Conservation (phyloP, 2,329 filamentous ascomycete genomes). For the Penicillium vulpinum region DNA sequence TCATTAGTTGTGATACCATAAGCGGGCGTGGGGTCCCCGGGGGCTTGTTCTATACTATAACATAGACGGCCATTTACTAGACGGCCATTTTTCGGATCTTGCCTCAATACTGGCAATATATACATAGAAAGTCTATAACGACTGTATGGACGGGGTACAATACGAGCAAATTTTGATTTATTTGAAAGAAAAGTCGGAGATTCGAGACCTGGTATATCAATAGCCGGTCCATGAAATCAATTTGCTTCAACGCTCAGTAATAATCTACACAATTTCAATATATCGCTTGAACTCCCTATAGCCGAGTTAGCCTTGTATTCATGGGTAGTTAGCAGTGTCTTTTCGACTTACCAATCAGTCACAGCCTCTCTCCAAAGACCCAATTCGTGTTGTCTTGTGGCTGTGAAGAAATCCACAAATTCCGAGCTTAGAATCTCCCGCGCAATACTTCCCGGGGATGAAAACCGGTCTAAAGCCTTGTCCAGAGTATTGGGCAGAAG, state of each 20-base stretch:
- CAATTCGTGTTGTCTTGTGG: constrained; percentile 89
- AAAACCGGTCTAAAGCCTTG: constrained; percentile 78
- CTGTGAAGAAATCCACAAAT: constrained; percentile 92
- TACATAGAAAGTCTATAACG: too few species aligned
- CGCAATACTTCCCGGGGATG: constrained; percentile 74
- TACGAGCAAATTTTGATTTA: neutral
- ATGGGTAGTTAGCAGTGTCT: neutral
- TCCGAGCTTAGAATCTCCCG: constrained; percentile 86
- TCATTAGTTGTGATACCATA: neutral
- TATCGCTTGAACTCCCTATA: constrained; percentile 71
- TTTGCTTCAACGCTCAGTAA: neutral
- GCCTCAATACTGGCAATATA: neutral
- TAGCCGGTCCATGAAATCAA: neutral
- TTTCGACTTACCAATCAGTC: constrained; percentile 77
- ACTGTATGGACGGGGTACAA: too few species aligned
- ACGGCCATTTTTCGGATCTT: neutral
- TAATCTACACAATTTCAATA: constrained; percentile 64
- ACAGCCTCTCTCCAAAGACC: constrained; percentile 90
- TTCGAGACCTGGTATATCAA: neutral
- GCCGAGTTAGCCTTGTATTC: constrained; percentile 6
- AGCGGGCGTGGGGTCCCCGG: neutral
- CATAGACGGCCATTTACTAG: too few species aligned
- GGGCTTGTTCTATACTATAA: neutral
- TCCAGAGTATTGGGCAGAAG: constrained; percentile 74
- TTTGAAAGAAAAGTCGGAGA: neutral